These are phyloP conservation scores for Rhodotorula babjevae DNA, from an alignment of 768 basidiomycete species.

Conservation along the genomic window DNA sequence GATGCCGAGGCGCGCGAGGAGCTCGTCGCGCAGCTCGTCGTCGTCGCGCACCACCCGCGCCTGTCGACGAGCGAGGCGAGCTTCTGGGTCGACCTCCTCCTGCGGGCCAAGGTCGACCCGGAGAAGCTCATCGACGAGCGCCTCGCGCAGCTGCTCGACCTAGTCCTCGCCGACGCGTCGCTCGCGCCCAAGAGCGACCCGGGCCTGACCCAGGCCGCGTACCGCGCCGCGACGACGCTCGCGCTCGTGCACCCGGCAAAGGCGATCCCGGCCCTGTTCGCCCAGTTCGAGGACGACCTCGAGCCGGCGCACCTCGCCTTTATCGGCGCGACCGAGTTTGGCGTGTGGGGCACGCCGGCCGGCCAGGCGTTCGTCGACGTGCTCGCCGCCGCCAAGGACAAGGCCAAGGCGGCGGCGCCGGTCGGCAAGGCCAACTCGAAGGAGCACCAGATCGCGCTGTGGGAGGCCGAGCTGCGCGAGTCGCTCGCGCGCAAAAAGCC, in stretches of 20 bases:
- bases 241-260: conserved; percentile 69
- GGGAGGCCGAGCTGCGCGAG: conserved; percentile 91
- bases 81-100: conserved; percentile 33
- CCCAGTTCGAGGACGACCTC: conserved; percentile 65
- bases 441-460: conserved; percentile 79
- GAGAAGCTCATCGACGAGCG: conserved; percentile 23
- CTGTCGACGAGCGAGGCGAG: conserved; percentile 36
- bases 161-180: conserved; percentile 27
- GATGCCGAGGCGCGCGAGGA: conserved; percentile 51
- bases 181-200: conserved; percentile 43
- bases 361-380: conserved; percentile 71
- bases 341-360: conserved; percentile 78
- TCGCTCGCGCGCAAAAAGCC: conserved; percentile 73
- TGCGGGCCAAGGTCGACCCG: conserved; percentile 26
- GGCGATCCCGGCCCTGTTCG: conserved; percentile 65
- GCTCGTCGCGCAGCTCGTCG: conserved; percentile 56
- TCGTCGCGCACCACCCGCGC: conserved; percentile 68
- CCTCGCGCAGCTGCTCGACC: conserved; percentile 20
- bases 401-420: conserved; percentile 8
- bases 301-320: conserved; percentile 57
- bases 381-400: conserved; percentile 27
- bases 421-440: conserved; percentile 51
- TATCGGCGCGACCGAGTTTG: conserved; percentile 68
- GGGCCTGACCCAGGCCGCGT: conserved; percentile 56
- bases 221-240: conserved; percentile 67